These are phyloP conservation scores for Coleophoma cylindrospora DNA, from an alignment of 2,329 filamentous ascomycete species.

Conservation along the genomic window DNA sequence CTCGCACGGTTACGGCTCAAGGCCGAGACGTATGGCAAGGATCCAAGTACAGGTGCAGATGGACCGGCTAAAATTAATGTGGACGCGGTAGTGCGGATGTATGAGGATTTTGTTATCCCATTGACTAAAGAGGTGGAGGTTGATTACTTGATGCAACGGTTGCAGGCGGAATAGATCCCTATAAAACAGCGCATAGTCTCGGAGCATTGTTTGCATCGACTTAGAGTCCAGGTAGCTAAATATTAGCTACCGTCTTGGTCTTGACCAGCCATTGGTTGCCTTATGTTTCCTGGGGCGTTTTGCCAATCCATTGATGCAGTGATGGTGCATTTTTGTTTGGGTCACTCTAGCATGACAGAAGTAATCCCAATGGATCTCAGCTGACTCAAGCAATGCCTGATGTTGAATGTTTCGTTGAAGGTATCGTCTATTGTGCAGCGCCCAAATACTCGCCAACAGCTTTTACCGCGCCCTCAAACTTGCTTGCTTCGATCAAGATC, in stretches of 20 bases:
- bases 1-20: constrained; percentile 82
- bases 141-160: constrained; percentile 92
- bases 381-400: not conserved
- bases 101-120: constrained; percentile 89
- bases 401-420: constrained; percentile 9
- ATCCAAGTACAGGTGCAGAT: constrained; percentile 62
- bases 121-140: constrained; percentile 98
- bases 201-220: not conserved
- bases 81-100: constrained; percentile 86
- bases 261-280: too few relatives aligned
- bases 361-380: too few relatives aligned
- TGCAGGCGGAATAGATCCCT: constrained; percentile 38
- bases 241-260: not conserved
- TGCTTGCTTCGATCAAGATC: constrained; percentile 77
- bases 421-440: constrained; percentile 34
- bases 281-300: too few relatives aligned
- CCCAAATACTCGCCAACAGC: constrained; percentile 71
- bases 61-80: constrained; percentile 80
- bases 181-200: too few relatives aligned
- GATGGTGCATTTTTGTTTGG: too few relatives aligned
- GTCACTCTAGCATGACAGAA: too few relatives aligned
- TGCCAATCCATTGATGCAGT: too few relatives aligned
- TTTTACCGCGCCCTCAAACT: constrained; percentile 72
- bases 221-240: not conserved
- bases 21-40: constrained; percentile 88